Base-by-base conservation (phyloP, 2,329 filamentous ascomycete species). In the Coniochaeta sp. region DNA sequence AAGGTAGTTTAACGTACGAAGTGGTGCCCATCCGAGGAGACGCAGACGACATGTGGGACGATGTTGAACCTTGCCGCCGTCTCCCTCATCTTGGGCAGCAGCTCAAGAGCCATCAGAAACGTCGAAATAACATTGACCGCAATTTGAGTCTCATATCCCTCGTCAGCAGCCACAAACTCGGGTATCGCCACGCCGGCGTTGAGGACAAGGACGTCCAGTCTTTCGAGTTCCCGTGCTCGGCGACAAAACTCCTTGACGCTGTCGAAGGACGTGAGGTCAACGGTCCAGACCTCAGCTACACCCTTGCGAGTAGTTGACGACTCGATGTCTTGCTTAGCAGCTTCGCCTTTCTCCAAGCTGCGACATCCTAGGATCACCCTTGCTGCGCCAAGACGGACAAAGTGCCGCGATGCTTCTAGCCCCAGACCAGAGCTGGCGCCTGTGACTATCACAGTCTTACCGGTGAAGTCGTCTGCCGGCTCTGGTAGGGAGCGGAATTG, bases 101-200 rank as follows among this genome's bases (percentile, higher is more conserved):
- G 63, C 57, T 75, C 62, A 12, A 81, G 47, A 0, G 74, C 73
- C 58, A 82, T 69, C 30, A 82, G 67, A 38, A 77, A 75, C 0
- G 77, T 81, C 3, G 72, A 73, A 38, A 82, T 68, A 19, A 81
- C 75, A 64, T 82, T 82, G 54, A 81, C 73, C 3, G 75, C 76
- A 56, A 81, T 65, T 22, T 47, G 42, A 30, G 70, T 75, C 16
- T 65, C 65, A 66, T 81, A 79, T 58, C 74, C 71, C 2, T 75
- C 78, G 59, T 78, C 75, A 22, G 67, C 62, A 44, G 68, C 57
- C 32, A 59, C 50, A 16, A 58, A 60, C 4, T 42, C 19, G 7
- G 60, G 61, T 24, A 61, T 62, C 8, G 67, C 64, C 1, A 77
- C 58, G 19, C 69, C 71, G 1, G 78, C 79, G 57, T 79, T 81